Percentiles rank a stretch among this genome's conserved stretches.
phyloP scores from a whole-genome alignment of 176 grass and related monocot species.

The Aegilops sharonensis region DNA sequence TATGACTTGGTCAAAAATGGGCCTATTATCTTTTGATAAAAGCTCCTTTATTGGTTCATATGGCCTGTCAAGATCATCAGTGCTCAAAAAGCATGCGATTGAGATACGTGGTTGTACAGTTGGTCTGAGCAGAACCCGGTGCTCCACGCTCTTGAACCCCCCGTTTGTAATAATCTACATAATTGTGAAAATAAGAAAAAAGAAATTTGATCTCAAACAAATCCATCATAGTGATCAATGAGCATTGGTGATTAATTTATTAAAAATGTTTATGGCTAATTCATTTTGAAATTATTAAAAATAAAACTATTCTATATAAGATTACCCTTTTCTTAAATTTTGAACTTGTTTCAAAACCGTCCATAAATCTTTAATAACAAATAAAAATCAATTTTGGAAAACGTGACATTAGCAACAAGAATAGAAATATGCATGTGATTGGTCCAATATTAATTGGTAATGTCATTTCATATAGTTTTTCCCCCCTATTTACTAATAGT shows the following conservation, averaged over 20 bases:
- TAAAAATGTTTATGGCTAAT: no score
- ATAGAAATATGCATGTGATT: no score
- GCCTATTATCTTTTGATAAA: neutral
- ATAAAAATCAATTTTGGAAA: neutral
- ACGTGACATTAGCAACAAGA: neutral
- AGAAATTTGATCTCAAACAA: neutral
- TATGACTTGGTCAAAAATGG: neutral
- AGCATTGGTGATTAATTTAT: no score
- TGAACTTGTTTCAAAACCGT: neutral
- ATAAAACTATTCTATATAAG: no score
- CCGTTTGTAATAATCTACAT: neutral
- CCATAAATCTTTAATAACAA: neutral
- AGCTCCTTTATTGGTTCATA: neutral
- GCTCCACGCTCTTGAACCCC: neutral
- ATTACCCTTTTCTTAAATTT: neutral
- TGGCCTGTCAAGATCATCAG: neutral
- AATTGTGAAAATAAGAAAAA: neutral
- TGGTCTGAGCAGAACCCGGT: neutral
- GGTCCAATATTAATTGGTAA: no score
- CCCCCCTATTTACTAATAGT: no score
- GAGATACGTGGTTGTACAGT: neutral
- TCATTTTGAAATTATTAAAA: no score
- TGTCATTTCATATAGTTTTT: no score
- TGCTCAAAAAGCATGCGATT: neutral
- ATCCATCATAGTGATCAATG: neutral